Conservation (phyloP, 495 filamentous ascomycete species). For the Penicillium crystallinum region DNA sequence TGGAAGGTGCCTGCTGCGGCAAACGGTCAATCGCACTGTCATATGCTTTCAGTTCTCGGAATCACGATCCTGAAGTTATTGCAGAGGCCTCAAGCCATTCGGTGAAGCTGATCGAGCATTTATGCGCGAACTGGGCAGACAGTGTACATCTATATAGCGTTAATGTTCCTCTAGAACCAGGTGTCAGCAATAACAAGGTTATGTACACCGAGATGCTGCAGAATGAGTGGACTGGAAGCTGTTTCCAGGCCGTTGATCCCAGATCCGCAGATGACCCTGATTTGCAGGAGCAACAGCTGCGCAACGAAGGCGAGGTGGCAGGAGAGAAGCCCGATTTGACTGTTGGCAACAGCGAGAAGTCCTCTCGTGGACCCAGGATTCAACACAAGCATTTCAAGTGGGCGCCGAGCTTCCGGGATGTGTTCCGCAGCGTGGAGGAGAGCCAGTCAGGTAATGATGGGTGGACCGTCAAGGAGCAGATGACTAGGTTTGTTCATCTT, state of each 20-base stretch:
- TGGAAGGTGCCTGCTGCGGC: conserved; percentile 86
- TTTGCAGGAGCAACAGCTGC: conserved; percentile 58
- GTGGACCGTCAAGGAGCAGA: conserved; percentile 84
- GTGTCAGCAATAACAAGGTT: conserved; percentile 61
- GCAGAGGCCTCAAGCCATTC: conserved; percentile 63
- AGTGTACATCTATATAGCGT: conserved; percentile 79
- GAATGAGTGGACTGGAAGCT: conserved; percentile 85
- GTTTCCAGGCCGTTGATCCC: conserved; percentile 64
- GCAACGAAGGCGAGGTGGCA: conserved; percentile 51
- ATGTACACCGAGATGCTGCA: conserved; percentile 79
- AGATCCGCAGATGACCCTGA: conserved; percentile 35
- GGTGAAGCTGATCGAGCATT: conserved; percentile 70
- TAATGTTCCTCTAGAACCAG: conserved; percentile 76
- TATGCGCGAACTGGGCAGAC: conserved; percentile 66
- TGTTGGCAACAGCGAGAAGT: conserved; percentile 9
- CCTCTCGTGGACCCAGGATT: conserved; percentile 33
- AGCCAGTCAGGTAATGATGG: conserved; percentile 84
- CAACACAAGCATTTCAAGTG: conserved; percentile 88
- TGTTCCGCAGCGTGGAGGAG: conserved; percentile 76
- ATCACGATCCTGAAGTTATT: conserved; percentile 76
- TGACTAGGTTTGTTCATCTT: conserved; percentile 66
- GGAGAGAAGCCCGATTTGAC: conserved; percentile 18
- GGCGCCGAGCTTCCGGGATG: conserved; percentile 81
- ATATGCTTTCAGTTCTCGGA: conserved; percentile 79
- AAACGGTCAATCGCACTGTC: conserved; percentile 73